These are phyloP conservation scores for Phlebiopsis gigantea DNA, from an alignment of 768 basidiomycete species.

Conservation along the genomic window DNA sequence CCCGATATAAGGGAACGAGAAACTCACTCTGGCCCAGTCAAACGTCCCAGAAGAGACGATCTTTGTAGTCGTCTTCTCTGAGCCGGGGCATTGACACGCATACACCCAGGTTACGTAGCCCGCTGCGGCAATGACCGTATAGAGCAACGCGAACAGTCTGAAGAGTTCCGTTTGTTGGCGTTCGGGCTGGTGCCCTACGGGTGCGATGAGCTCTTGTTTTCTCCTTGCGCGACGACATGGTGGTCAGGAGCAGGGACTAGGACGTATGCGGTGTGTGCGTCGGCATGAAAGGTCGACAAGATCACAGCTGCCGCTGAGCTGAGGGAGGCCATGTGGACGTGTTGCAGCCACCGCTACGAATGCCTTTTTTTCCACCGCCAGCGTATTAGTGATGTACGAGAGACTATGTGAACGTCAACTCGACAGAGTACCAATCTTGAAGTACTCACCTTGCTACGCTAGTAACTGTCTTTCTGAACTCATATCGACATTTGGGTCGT, in stretches of 20 bases:
- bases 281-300: too few species aligned
- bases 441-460: too few species aligned
- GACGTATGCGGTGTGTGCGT: neutral
- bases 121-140: neutral
- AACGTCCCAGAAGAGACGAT: too few species aligned
- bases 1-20: neutral
- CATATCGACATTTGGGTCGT: too few species aligned
- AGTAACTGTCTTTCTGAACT: too few species aligned
- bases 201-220: neutral
- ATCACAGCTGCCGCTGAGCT: neutral
- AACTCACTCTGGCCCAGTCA: neutral
- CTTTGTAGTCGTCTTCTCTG: too few species aligned
- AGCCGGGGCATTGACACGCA: too few species aligned
- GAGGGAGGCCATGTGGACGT: neutral
- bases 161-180: neutral
- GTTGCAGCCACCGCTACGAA: neutral
- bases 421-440: too few species aligned
- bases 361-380: neutral
- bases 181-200: neutral
- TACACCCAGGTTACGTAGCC: neutral
- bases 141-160: neutral
- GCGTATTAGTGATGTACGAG: too few species aligned
- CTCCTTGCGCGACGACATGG: neutral
- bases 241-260: neutral
- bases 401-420: too few species aligned